Evolutionary conservation across 139 green algal species (phyloP), one percentile per base, ranked within the genome.

Genomic region (Picochlorum sp.): DNA sequence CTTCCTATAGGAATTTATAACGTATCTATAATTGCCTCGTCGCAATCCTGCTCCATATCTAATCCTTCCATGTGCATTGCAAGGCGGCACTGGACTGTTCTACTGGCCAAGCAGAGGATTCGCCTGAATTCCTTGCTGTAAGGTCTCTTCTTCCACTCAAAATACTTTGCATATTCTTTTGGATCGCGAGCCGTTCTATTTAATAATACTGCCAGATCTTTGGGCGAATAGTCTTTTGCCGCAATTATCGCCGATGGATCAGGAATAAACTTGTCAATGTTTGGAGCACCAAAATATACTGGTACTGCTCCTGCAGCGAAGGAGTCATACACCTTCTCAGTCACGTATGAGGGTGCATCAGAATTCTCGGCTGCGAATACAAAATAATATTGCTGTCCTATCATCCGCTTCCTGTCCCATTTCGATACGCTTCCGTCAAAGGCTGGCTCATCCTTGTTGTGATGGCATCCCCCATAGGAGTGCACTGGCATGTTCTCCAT

Each of bases 61-160:
- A 62, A 20, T 11, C 56, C 56, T 20, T 62, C 13, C n/a, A 62
- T 21, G 16, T 14, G 56, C 56, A 62, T 62, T n/a, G 56, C 56
- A 55, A 62, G 56, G 18, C 56, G 56, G 56, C 56, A 62, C 15
- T 62, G 56, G 16, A 62, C 56, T 45, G 56, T 62, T 20, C 56
- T 62, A 13, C 18, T 45, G 4, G 56, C 56, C 56, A 62, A 21
- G 30, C 56, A 20, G 16, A 44, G n/a, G 16, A 62, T 20, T 16
- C 56, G 16, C n/a, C 16, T 45, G 31, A 62, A 62, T 54, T 62
- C 56, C 16, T 20, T n/a, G 16, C 18, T 54, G 15, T 34, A 62
- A 10, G 10, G 30, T 45, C n/a, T 62, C 56, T 62, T 44, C 56
- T 62, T 62, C 56, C 56, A 62, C 15, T 62, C 56, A 14, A 62